A percentile compares a stretch with the other conserved stretches of the same genome.
Evolutionary conservation across 371 early-diverging fungal genomes (phyloP).

Genomic region (Actinomortierella wolfii): DNA sequence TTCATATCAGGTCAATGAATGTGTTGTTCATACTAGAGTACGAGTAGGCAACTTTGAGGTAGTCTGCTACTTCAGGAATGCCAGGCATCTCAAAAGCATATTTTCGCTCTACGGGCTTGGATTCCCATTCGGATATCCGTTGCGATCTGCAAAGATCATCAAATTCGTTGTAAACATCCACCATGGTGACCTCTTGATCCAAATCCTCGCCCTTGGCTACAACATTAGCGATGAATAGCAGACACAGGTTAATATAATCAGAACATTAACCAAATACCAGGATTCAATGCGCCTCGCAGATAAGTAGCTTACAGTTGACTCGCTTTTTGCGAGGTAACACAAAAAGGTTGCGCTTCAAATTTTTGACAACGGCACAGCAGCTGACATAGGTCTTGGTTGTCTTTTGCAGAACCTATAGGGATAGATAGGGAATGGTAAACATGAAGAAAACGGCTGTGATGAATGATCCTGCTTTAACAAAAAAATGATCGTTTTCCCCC

Average conservation of each 20-base stretch:
- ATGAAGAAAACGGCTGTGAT: neutral
- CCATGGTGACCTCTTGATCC: constrained; percentile 60
- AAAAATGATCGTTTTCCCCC: neutral
- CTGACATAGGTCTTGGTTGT: constrained; percentile 64
- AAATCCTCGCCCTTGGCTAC: constrained; percentile 52
- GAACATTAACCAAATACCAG: neutral
- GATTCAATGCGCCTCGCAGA: neutral
- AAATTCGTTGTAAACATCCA: constrained; percentile 81
- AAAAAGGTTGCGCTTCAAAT: constrained; percentile 86
- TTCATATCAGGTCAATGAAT: neutral
- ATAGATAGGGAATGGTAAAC: neutral
- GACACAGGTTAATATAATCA: neutral
- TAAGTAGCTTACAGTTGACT: constrained; percentile 52
- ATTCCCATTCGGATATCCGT: constrained; percentile 61
- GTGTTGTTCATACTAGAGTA: constrained; percentile 51
- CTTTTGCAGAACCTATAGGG: constrained; percentile 51
- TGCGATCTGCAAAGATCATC: constrained; percentile 57
- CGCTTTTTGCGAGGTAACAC: constrained; percentile 75
- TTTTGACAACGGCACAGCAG: constrained; percentile 83
- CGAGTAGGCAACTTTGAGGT: constrained; percentile 86
- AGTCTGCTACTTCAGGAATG: constrained; percentile 82
- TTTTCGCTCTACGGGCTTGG: constrained; percentile 75
- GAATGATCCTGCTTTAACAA: neutral
- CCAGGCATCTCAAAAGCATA: constrained; percentile 93
- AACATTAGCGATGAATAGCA: constrained; percentile 20